Base-by-base conservation (phyloP, 129 eudicot genomes). In the Flaveria linearis region DNA sequence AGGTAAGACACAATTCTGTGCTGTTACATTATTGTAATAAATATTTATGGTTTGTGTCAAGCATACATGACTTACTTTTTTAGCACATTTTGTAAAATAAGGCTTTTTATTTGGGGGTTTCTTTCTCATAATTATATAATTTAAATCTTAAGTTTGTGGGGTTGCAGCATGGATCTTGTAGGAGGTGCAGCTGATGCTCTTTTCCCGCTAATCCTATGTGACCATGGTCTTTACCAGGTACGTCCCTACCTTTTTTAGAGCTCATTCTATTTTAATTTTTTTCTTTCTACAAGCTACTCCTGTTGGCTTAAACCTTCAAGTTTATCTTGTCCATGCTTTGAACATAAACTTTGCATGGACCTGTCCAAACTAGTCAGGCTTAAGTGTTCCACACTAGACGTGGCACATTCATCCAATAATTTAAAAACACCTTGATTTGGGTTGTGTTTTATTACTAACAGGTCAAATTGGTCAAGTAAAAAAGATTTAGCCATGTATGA, bases 141-240 rank as follows among this genome's bases (percentile, higher is more conserved):
- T 43, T 5, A 66, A 46, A 72, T 55, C 4, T 33, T 56, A 26
- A 18, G 13, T 77, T 64, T 12, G 53, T 78, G 68, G 71, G 64
- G 67, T 83, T 78, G 79, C 89, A 93, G 99, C 86, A 76, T 86
- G 72, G 96, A 94, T 88, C 96, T 91, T 41, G 97, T 94, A 50
- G 85, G 97, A 72, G 84, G 87, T 79, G 97, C 97, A 12, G 99
- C 99, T 9, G 99, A 91, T 91, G 99, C 99, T 79, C 90, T 91
- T 57, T 90, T 94, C 64, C 99, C 99, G 0, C 71, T 94, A 77
- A 91, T 94, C 81, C 89, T 94, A n/a, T 91, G 97, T 74, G 99
- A 94, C 78, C 96, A 87, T 53, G 86, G 63, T 73, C 89, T 89
- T 66, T 94, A 91, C 79, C 96, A 94, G 99, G 99, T 89, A 86